Evolutionary conservation across 2,329 filamentous ascomycete species (phyloP).

Genomic region (Cladosporium cucumerinum): DNA sequence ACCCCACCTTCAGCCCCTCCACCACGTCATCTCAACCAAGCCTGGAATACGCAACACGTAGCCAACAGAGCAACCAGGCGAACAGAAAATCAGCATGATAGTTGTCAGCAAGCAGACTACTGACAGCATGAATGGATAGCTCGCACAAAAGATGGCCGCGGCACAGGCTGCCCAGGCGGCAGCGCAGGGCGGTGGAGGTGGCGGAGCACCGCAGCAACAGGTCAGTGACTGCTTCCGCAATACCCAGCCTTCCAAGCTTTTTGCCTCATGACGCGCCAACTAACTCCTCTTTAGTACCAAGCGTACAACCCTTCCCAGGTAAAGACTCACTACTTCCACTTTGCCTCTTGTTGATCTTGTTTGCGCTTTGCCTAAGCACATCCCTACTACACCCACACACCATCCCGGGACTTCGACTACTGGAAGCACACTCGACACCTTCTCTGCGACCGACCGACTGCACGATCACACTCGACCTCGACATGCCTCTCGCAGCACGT

Average conservation of each 20-base stretch:
- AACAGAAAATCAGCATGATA: neutral
- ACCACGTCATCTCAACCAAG: constrained; percentile 4
- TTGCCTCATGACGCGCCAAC: constrained; percentile 29
- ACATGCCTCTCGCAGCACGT: constrained; percentile 32
- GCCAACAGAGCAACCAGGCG: neutral
- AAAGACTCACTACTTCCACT: constrained; percentile 19
- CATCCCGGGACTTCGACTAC: neutral
- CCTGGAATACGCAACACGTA: neutral
- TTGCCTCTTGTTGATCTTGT: neutral
- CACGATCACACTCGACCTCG: neutral
- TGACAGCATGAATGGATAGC: constrained; percentile 29
- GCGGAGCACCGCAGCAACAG: constrained; percentile 40
- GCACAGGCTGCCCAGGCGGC: constrained; percentile 35
- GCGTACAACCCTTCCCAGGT: constrained; percentile 39
- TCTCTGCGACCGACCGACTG: neutral
- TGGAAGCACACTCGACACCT: neutral
- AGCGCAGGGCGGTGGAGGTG: constrained; percentile 15
- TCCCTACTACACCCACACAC: constrained; percentile 20
- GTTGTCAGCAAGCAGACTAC: neutral
- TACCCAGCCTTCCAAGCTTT: constrained; percentile 38
- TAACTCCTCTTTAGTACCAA: constrained; percentile 47
- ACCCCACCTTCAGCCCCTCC: constrained; percentile 11
- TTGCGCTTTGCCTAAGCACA: constrained; percentile 20
- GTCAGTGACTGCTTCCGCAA: constrained; percentile 44
- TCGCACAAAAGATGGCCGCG: constrained; percentile 48